Evolutionary conservation across 192 early-diverging fungal species (phyloP).

Genomic region (Allomyces macrogynus): DNA sequence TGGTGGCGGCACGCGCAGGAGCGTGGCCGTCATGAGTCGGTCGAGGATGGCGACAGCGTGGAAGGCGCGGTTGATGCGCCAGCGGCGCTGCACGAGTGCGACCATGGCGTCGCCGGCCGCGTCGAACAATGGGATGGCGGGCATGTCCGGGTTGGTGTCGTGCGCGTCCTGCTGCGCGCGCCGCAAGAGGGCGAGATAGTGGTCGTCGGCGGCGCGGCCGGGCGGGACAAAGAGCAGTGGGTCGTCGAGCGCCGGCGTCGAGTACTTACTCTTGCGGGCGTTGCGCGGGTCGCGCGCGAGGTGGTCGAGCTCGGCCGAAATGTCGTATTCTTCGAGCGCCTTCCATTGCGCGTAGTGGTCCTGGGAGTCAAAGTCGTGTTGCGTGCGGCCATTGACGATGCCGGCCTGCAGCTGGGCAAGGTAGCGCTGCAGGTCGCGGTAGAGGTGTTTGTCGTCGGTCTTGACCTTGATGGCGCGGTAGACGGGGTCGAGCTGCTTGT

Average conservation of each 20-base stretch:
- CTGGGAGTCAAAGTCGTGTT: not conserved
- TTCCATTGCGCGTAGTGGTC: not conserved
- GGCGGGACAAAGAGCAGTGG: not conserved
- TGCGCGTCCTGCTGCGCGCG: too few relatives aligned
- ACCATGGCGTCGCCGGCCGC: too few relatives aligned
- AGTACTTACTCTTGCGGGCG: not conserved
- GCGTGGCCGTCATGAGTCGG: not conserved
- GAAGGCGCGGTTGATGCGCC: not conserved
- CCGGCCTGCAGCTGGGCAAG: not conserved
- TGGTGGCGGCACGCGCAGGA: not conserved
- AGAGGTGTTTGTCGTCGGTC: not conserved
- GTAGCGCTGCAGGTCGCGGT: not conserved
- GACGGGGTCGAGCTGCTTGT: not conserved
- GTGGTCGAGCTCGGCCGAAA: not conserved
- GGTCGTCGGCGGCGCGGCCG: not conserved
- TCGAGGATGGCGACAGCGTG: not conserved
- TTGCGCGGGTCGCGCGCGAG: not conserved
- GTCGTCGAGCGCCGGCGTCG: not conserved
- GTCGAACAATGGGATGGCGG: too few relatives aligned
- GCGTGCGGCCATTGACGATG: not conserved
- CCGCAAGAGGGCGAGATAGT: too few relatives aligned
- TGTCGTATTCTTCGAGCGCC: not conserved
- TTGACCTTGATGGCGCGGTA: not conserved
- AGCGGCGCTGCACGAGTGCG: not conserved
- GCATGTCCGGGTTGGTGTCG: too few relatives aligned